Base-by-base conservation (phyloP, 2,329 filamentous ascomycete genomes). In the Aspergillus brasiliensis region DNA sequence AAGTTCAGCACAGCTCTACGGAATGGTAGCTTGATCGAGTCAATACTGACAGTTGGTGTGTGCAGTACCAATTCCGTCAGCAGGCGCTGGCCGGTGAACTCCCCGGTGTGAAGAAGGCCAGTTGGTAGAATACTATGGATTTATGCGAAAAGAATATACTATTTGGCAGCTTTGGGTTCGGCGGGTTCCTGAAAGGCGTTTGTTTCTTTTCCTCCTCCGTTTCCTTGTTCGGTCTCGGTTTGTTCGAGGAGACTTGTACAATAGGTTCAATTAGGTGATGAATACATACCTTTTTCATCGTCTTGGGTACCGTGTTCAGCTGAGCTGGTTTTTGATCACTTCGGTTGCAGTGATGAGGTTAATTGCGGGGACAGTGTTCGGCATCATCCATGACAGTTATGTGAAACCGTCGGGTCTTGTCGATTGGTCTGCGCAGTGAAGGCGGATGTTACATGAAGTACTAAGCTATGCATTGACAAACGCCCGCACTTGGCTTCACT, bases 51-150 rank as follows among this genome's bases (percentile, higher is more conserved):
- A 5, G 4, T 25, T 46, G 60, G 62, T 74, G 46, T 47, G 49
- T 67, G 23, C 71, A 98, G 94, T 99, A 85, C 78, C 92, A 94
- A 81, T 99, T 99, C 82, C 87, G 95, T 75, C 82, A 95, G 79
- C 89, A 97, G 76, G 95, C 95, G 17, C 80, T 97, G 64, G 88
- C 85, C 31, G 95, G 95, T 53, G 87, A 91, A 62, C 75, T 99
- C 56, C 94, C 95, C 0, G 95, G 95, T 70, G 95, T 99, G 57
- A 92, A 89, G 84, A 96, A 96, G 83, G 95, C 95, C 52, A 96
- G 91, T 78, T 99, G 95, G 95, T 99, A 91, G 46, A 40, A 57
- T 42, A 47, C 57, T 56, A 52, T 58, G 44, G 56, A 19, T 60
- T 59, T 51, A 34, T 60, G 47, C 46, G 53, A 58, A 58, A 62